Evolutionary conservation across 495 filamentous ascomycete species (phyloP).

Genomic region (Tuber aestivum): DNA sequence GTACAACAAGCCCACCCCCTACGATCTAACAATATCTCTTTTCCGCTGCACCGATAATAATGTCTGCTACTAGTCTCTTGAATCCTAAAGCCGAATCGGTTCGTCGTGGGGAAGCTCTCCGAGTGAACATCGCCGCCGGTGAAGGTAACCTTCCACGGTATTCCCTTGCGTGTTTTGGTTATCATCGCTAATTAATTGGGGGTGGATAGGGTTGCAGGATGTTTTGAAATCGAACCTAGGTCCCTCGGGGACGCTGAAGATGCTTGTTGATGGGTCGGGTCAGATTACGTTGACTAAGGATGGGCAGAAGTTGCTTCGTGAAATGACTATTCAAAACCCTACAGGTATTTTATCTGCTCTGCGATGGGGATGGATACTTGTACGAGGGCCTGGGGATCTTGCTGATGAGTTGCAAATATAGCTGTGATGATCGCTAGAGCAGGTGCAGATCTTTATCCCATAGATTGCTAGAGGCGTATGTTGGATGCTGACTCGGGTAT

Average conservation of each 20-base stretch:
- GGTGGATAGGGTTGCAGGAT: constrained; percentile 62
- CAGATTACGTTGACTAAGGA: constrained; percentile 99
- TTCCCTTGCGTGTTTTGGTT: background rate
- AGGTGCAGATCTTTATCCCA: constrained; percentile 20
- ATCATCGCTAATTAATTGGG: constrained; percentile 17
- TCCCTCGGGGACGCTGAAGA: constrained; percentile 91
- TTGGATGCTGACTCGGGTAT: background rate
- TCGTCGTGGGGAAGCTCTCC: constrained; percentile 90
- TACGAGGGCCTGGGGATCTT: background rate
- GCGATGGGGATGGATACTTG: constrained; percentile 38
- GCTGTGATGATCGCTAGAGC: constrained; percentile 98
- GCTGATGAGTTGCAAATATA: constrained; percentile 48
- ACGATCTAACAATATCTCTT: background rate
- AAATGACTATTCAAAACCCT: constrained; percentile 67
- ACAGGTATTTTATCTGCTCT: constrained; percentile 47
- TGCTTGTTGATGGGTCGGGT: constrained; percentile 96
- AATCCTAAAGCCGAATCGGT: constrained; percentile 98
- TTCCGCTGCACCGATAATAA: constrained; percentile 39
- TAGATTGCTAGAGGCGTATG: background rate
- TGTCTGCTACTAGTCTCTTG: constrained; percentile 91
- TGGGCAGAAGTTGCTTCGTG: constrained; percentile 87
- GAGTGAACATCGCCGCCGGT: constrained; percentile 92
- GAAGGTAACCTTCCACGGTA: constrained; percentile 52
- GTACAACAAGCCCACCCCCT: background rate
- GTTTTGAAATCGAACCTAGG: constrained; percentile 95